phyloP scores from a whole-genome alignment of 2,329 filamentous ascomycete species.

The Diplocarpon mali region DNA sequence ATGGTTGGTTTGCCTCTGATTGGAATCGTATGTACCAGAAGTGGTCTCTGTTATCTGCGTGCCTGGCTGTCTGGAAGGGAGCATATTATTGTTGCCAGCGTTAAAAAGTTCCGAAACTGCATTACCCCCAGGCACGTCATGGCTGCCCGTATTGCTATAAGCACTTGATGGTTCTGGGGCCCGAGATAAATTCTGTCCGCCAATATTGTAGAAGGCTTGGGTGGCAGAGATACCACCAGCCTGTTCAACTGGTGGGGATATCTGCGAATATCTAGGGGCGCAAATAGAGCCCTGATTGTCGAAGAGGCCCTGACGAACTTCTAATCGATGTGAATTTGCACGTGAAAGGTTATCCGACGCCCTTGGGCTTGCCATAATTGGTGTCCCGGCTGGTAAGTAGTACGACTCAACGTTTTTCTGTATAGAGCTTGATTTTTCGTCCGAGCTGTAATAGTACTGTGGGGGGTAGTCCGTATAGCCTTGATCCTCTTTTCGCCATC shows the following conservation, averaged over 20 bases:
- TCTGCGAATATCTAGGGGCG: conserved; percentile 7
- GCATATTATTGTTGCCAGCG: not conserved
- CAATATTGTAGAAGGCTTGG: conserved; percentile 5
- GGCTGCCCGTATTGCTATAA: conserved; percentile 8
- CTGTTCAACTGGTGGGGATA: conserved; percentile 4
- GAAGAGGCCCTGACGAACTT: conserved; percentile 8
- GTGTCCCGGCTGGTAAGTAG: not conserved
- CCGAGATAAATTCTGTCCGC: conserved; percentile 1
- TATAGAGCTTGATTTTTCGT: conserved; percentile 15
- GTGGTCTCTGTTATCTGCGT: conserved; percentile 16
- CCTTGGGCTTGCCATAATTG: conserved; percentile 6
- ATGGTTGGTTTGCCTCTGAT: conserved; percentile 17
- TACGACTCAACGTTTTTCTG: conserved; percentile 12
- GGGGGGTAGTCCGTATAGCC: conserved; percentile 15
- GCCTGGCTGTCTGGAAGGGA: conserved; percentile 2
- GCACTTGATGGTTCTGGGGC: conserved; percentile 5
- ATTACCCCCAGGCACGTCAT: conserved; percentile 4
- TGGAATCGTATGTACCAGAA: conserved; percentile 17
- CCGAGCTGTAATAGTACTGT: conserved; percentile 11
- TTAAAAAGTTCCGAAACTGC: conserved; percentile 8
- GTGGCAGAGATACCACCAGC: not conserved
- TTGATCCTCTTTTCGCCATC: conserved; percentile 16
- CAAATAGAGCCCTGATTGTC: conserved; percentile 12
- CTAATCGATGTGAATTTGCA: conserved; percentile 9
- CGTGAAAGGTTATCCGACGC: conserved; percentile 5